A percentile compares a stretch with the other conserved stretches of the same genome.
These are phyloP conservation scores for Amanita brunnescens DNA, from an alignment of 768 basidiomycete species.

Conservation along the genomic window DNA sequence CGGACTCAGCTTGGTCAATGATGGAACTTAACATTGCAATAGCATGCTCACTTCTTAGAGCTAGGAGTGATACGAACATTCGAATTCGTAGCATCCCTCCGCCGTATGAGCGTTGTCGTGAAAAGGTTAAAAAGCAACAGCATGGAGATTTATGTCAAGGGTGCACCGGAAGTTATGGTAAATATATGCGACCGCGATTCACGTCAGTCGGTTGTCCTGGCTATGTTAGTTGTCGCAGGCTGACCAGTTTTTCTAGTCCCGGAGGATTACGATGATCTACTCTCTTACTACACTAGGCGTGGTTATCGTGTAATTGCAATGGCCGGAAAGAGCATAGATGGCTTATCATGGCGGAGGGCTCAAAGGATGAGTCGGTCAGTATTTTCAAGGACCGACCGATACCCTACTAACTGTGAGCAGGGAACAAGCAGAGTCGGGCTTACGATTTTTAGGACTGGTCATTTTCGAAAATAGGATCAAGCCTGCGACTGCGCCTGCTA, in stretches of 20 bases:
- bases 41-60: constrained; percentile 97
- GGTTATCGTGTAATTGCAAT: constrained; percentile 98
- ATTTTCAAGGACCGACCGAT: background rate
- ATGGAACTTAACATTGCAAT: background rate
- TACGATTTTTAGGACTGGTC: constrained; percentile 89
- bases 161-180: constrained; percentile 97
- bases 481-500: constrained; percentile 82
- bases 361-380: constrained; percentile 89
- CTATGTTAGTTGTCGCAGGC: background rate
- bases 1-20: background rate
- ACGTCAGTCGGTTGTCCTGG: constrained; percentile 45
- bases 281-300: constrained; percentile 94
- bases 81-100: constrained; percentile 88
- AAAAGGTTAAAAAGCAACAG: constrained; percentile 88
- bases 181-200: constrained; percentile 91
- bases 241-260: constrained; percentile 53
- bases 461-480: constrained; percentile 99
- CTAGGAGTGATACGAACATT: constrained; percentile 93
- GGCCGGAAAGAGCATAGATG: constrained; percentile 91
- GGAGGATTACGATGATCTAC: constrained; percentile 89
- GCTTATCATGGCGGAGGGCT: constrained; percentile 93
- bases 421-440: constrained; percentile 86
- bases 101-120: constrained; percentile 97
- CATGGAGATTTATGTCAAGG: constrained; percentile 98
- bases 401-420: constrained; percentile 29